Evolutionary conservation across 1,284 basidiomycete genomes (phyloP).

Genomic region (Exsudoporus floridanus): DNA sequence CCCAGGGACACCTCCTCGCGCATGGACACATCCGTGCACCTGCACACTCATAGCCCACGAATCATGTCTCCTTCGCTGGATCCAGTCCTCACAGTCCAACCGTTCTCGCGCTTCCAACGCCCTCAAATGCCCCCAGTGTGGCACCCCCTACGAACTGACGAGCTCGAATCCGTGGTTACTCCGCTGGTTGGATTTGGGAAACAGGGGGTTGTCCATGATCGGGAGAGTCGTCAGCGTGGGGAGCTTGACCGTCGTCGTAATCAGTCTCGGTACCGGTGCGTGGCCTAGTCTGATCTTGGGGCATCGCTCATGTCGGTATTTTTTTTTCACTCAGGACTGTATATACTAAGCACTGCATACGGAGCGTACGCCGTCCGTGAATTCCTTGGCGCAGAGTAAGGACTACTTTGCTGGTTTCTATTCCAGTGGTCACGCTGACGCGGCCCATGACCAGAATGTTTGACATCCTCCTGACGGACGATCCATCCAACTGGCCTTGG

Average conservation of each 20-base stretch:
- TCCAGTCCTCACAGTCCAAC: constrained; percentile 61
- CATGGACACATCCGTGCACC: constrained; percentile 76
- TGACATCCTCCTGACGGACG: constrained; percentile 58
- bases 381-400: constrained; percentile 68
- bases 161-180: constrained; percentile 59
- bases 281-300: constrained; percentile 1
- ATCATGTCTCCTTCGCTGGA: constrained; percentile 74
- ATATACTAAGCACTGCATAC: constrained; percentile 62
- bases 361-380: constrained; percentile 70
- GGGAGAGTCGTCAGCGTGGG: constrained; percentile 53
- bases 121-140: constrained; percentile 78
- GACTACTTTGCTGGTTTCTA: constrained; percentile 1
- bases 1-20: constrained; percentile 45
- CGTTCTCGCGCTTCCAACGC: constrained; percentile 54
- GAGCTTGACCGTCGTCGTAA: constrained; percentile 45
- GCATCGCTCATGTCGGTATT: not conserved
- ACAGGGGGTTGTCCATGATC: constrained; percentile 46
- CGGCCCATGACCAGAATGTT: constrained; percentile 47
- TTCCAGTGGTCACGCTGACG: not conserved
- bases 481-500: constrained; percentile 68
- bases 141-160: constrained; percentile 60
- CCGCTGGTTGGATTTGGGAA: constrained; percentile 48
- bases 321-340: constrained; percentile 46
- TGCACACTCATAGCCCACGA: constrained; percentile 81
- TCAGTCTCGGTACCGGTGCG: constrained; percentile 44